Percentiles rank a stretch among this genome's conserved stretches.
Evolutionary conservation across 257 asterid genomes (phyloP).

Genomic region (Nicotiana otophora): DNA sequence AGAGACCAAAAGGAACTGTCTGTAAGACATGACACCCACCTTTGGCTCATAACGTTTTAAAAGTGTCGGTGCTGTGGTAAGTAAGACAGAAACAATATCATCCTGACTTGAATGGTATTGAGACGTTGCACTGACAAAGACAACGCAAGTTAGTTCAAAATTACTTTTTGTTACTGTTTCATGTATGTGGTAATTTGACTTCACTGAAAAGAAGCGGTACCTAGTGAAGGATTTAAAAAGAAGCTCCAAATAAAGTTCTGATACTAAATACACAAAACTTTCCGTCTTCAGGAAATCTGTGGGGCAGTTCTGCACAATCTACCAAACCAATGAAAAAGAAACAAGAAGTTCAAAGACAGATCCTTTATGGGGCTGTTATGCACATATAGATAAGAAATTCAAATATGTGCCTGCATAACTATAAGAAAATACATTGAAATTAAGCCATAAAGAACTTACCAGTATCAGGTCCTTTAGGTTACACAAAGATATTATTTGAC

Average conservation of each 20-base stretch:
- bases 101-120: constrained; percentile 49
- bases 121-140: constrained; percentile 39
- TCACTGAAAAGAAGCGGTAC: constrained; percentile 30
- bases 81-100: constrained; percentile 31
- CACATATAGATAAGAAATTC: constrained; percentile 2
- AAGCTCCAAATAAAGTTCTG: constrained; percentile 72
- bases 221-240: constrained; percentile 57
- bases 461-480: background rate
- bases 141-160: constrained; percentile 22
- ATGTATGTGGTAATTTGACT: background rate
- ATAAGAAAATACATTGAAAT: background rate
- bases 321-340: constrained; percentile 29
- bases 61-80: constrained; percentile 48
- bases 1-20: background rate
- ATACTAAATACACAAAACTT: constrained; percentile 48
- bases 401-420: background rate
- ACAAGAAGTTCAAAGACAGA: constrained; percentile 10
- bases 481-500: background rate
- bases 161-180: constrained; percentile 2
- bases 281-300: constrained; percentile 60
- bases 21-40: constrained; percentile 34
- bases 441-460: background rate
- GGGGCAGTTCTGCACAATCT: constrained; percentile 89
- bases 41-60: constrained; percentile 49
- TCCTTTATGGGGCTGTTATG: constrained; percentile 4